Evolutionary conservation across 2,329 filamentous ascomycete genomes (phyloP), one percentile per base, ranked within the genome.

Genomic region (Hymenoscyphus scutula): DNA sequence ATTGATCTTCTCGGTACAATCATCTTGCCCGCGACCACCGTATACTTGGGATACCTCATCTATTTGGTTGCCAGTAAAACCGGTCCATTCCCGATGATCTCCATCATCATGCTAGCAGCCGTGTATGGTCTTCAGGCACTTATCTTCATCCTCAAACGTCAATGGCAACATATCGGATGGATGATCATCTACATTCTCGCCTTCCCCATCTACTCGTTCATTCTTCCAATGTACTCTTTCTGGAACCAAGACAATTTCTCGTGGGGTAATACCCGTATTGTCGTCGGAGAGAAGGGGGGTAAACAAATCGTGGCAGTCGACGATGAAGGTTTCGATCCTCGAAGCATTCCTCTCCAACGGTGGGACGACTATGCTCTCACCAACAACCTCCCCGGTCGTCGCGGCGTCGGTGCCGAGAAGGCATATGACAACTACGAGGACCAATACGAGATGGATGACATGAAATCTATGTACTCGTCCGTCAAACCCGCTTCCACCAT

Each of bases 181-280:
- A 98, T 99, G 93, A 89, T 99, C 68, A 98, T 99, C 74, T 99
- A 99, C 78, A 84, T 99, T 66, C 70, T 96, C n/a, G 95, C 95
- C 2, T 97, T 90, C 80, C 95, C 95, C 0, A 90, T 99, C 70
- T 97, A 94, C 80, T 95, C 89, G 3, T 91, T 99, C 71, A 75
- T 96, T 66, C 84, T 99, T 13, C 95, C 95, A 0, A 80, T 99
- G 67, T 99, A 98, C 80, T 97, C 94, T 0, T 99, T 99, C 88
- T 99, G 95, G 95, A 96, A 97, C 78, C 93, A 97, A 77, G 95
- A 99, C 77, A 94, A 99, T 79, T 99, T 99, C 82, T 89, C 89
- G 1, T 99, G 95, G 95, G 95, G 95, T 83, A 98, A 95, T 79
- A 99, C 95, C 1, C 92, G 95, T 84, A 87, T 99, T 68, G 95